A percentile compares a stretch with the other conserved stretches of the same genome.
These are phyloP conservation scores for Silene conica DNA, from an alignment of 148 eudicot species.

Conservation along the genomic window DNA sequence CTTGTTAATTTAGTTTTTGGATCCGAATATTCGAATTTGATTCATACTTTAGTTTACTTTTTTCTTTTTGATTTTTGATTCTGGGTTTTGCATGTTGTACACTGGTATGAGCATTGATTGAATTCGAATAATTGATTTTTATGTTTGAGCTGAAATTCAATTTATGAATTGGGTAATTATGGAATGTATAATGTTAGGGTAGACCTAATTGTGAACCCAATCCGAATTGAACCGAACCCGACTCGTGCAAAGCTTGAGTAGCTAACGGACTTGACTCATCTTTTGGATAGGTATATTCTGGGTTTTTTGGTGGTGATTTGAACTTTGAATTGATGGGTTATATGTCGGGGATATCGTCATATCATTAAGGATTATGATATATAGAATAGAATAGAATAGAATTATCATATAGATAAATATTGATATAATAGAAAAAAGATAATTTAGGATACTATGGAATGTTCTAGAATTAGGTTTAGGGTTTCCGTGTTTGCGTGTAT, in stretches of 20 bases:
- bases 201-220: background rate
- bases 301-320: background rate
- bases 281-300: background rate
- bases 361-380: no score
- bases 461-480: background rate
- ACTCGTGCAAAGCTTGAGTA: background rate
- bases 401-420: background rate
- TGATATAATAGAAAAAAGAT: background rate
- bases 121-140: background rate
- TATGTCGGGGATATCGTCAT: no score
- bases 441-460: background rate
- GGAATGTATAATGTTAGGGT: background rate
- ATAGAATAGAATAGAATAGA: no score
- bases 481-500: no score
- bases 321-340: no score
- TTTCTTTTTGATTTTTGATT: background rate
- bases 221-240: background rate
- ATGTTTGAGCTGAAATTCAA: background rate
- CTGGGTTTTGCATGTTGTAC: background rate
- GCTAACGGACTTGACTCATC: background rate
- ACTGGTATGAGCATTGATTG: background rate
- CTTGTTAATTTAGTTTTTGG: background rate
- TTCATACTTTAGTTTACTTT: background rate
- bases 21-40: background rate
- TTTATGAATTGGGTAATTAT: background rate